Evolutionary conservation across 805 yeast genomes (phyloP), one percentile per base, ranked within the genome.

Genomic region (Zygosaccharomyces rouxii): DNA sequence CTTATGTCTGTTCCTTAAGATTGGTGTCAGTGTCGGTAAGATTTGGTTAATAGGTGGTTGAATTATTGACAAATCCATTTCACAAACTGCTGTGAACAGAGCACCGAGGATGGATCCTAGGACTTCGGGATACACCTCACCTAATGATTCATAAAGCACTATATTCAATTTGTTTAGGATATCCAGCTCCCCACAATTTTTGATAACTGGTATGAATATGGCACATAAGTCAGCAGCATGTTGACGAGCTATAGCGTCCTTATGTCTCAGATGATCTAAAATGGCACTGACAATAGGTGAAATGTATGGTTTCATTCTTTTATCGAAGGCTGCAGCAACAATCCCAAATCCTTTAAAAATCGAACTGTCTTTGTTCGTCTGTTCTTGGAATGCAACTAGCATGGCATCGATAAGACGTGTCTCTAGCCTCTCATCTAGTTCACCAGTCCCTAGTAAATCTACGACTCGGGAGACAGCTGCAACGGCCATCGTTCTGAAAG

Each of bases 91-190:
- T 10, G 80, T 70, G 46, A 76, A 68, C 56, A 92, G 67, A 0
- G 96, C 96, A 14, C 78, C 77, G 13, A 94, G 69, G 2, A 92
- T 77, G 0, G 97, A 86, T 0, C 96, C 97, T 40, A 94, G 71
- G 2, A 89, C 97, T 45, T 89, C 96, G 0, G 99, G 99, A 55
- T 82, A 89, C 5, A 85, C 92, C 62, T 94, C 99, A 16, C 99
- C 99, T 7, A 94, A 73, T 11, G 94, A 85, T 64, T 94, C 99
- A 64, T 85, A 89, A 29, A 94, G 70, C 13, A 90, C 83, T 19
- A 86, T 76, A 4, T 89, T 82, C 46, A 92, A 70, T 57, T 85
- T 85, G 48, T 75, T 75, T 52, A 92, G 62, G 46, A 86, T 67
- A 10, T 76, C 81, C 30, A 75, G 77, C 58, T 86, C 85, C 7